phyloP scores from a whole-genome alignment of 2,329 filamentous ascomycete genomes.

The Diaporthe capsici region DNA sequence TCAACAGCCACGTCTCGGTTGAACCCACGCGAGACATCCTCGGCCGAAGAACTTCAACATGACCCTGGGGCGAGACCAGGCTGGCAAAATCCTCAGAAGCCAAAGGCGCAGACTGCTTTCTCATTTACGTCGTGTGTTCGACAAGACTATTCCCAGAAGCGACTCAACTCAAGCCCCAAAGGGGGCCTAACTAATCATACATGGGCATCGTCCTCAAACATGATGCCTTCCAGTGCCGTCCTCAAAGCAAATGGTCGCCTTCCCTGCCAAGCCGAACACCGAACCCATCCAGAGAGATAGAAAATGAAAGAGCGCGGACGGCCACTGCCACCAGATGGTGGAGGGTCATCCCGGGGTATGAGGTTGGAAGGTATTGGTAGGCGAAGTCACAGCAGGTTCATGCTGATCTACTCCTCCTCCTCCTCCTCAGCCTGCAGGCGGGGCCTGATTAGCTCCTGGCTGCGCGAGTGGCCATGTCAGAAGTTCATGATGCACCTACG shows the following conservation, averaged over 20 bases:
- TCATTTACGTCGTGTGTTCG: constrained; percentile 34
- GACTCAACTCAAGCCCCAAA: constrained; percentile 17
- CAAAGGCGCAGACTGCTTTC: constrained; percentile 25
- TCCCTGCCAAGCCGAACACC: constrained; percentile 34
- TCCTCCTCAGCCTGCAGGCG: constrained; percentile 68
- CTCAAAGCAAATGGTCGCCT: constrained; percentile 33
- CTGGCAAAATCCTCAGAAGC: neutral
- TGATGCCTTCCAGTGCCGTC: constrained; percentile 31
- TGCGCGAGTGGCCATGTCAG: constrained; percentile 40
- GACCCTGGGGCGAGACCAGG: neutral
- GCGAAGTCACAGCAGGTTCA: constrained; percentile 21
- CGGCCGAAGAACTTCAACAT: neutral
- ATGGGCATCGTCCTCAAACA: constrained; percentile 30
- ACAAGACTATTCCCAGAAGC: constrained; percentile 27
- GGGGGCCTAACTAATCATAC: constrained; percentile 23
- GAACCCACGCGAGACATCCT: neutral
- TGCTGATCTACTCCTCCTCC: constrained; percentile 59
- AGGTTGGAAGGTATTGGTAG: neutral
- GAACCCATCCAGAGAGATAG: constrained; percentile 30
- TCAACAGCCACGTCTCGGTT: neutral
- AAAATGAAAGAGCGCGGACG: constrained; percentile 30
- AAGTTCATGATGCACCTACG: constrained; percentile 66
- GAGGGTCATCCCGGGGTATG: constrained; percentile 20
- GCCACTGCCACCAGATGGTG: constrained; percentile 17
- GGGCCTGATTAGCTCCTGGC: constrained; percentile 48